phyloP scores from a whole-genome alignment of 1,284 basidiomycete genomes.

The Mycena sp. region DNA sequence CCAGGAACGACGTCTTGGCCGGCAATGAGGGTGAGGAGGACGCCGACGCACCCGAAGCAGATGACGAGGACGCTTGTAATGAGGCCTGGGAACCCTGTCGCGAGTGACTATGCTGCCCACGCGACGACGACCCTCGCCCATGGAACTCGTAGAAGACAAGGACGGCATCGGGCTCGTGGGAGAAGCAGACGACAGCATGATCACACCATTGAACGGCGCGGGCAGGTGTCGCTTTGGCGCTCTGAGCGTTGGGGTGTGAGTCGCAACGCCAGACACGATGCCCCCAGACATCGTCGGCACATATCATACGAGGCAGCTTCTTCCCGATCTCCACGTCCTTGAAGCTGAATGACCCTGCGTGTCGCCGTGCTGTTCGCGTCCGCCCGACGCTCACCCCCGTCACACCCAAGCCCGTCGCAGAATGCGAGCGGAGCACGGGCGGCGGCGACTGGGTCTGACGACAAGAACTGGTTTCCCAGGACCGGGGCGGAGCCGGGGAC shows the following conservation, averaged over 20 bases:
- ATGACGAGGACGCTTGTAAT: constrained; percentile 52
- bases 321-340: constrained; percentile 92
- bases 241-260: constrained; percentile 56
- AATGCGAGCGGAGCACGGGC: constrained; percentile 36
- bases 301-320: constrained; percentile 74
- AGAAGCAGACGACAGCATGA: constrained; percentile 32
- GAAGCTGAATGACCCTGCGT: constrained; percentile 92
- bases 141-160: constrained; percentile 29
- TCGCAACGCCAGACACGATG: constrained; percentile 42
- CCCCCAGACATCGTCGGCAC: constrained; percentile 46
- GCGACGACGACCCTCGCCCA: constrained; percentile 20
- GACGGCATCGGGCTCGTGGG: constrained; percentile 14
- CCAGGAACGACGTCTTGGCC: constrained; percentile 49
- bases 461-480: constrained; percentile 22
- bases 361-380: constrained; percentile 74
- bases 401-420: too few relatives aligned
- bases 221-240: constrained; percentile 53
- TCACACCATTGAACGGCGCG: constrained; percentile 42
- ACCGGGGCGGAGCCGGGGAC: too few relatives aligned
- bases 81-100: constrained; percentile 69
- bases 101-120: constrained; percentile 54
- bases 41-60: constrained; percentile 38
- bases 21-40: constrained; percentile 50
- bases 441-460: constrained; percentile 33
- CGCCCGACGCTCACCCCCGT: too few relatives aligned